phyloP scores from a whole-genome alignment of 108 stramenopile genomes.

The Cyclotella sp. region DNA sequence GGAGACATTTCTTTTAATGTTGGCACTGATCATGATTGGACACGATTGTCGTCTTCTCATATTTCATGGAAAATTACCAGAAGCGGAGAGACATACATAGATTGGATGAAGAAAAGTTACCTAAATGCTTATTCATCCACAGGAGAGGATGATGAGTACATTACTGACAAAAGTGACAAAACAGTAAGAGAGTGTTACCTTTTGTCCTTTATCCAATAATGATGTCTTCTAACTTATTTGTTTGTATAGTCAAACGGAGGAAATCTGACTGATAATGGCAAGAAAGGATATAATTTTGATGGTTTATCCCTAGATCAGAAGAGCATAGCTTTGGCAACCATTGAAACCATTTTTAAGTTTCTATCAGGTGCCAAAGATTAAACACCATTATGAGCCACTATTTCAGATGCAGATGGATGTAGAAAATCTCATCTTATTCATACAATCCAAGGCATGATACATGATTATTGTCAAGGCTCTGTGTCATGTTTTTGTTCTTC shows the following conservation, averaged over 20 bases:
- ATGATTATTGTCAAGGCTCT: not conserved
- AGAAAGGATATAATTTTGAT: not conserved
- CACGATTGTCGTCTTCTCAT: not conserved
- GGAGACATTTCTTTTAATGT: not conserved
- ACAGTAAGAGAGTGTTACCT: too few relatives aligned
- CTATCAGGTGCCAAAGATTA: conserved; percentile 2
- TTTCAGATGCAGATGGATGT: not conserved
- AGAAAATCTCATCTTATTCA: conserved; percentile 17
- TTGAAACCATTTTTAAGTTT: conserved; percentile 21
- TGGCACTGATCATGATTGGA: not conserved
- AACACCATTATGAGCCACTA: conserved; percentile 16
- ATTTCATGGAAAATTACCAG: too few relatives aligned
- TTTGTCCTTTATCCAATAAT: too few relatives aligned
- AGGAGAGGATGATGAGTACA: too few relatives aligned
- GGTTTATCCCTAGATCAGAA: not conserved
- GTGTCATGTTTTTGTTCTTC: not conserved
- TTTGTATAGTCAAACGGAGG: too few relatives aligned
- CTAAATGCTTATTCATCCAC: too few relatives aligned
- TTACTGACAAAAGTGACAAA: too few relatives aligned
- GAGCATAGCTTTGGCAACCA: not conserved
- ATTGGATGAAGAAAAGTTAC: not conserved
- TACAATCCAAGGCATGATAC: too few relatives aligned
- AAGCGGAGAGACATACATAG: not conserved
- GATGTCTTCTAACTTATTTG: too few relatives aligned
- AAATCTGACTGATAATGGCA: too few relatives aligned